phyloP scores from a whole-genome alignment of 345 rosid genomes.

The Pistacia vera region DNA sequence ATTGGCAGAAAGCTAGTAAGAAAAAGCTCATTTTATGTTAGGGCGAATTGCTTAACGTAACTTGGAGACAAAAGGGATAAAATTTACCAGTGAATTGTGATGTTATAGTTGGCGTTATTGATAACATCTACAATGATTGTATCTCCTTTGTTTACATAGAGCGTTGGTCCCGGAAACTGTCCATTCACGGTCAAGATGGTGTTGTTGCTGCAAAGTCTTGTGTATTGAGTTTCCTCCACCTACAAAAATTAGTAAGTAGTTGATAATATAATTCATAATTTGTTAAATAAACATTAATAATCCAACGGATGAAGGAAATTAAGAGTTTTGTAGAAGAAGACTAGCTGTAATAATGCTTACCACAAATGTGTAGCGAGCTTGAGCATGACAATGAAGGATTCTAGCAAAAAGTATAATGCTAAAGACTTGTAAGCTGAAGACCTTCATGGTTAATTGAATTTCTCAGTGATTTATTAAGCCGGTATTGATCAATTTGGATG shows the following conservation, averaged over 20 bases:
- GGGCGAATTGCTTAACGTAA: too few species aligned
- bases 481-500: not conserved
- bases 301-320: too few species aligned
- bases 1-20: too few species aligned
- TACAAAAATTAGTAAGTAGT: not conserved
- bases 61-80: too few species aligned
- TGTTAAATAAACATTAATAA: too few species aligned
- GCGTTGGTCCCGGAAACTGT: slow-evolving; percentile 34
- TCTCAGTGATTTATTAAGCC: not conserved
- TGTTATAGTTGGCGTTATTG: slow-evolving; percentile 26
- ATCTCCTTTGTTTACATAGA: slow-evolving; percentile 26
- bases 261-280: too few species aligned
- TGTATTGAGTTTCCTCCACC: slow-evolving; percentile 3
- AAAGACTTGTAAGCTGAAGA: not conserved
- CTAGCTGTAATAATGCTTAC: not conserved
- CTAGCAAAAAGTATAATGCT: slow-evolving; percentile 6
- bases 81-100: slow-evolving; percentile 39
- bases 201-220: slow-evolving; percentile 21
- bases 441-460: not conserved
- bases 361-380: slow-evolving; percentile 18
- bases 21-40: too few species aligned
- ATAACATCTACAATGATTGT: slow-evolving; percentile 30
- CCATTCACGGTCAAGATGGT: slow-evolving; percentile 37
- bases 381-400: slow-evolving; percentile 16
- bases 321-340: too few species aligned